Conservation (phyloP, 1,139 yeast species). For the Taphrina communis region DNA sequence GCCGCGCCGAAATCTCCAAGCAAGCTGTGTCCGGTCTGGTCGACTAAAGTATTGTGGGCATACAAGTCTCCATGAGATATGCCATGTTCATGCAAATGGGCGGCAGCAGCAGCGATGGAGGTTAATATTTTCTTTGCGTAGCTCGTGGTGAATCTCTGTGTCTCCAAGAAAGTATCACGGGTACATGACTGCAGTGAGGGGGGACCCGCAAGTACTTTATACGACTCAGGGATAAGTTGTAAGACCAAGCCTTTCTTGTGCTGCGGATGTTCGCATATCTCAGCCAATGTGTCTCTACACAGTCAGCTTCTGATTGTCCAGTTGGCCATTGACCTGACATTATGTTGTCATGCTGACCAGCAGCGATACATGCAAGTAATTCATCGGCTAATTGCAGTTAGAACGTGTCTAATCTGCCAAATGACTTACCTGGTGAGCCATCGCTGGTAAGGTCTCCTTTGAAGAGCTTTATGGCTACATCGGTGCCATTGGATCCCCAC, state of each 20-base stretch:
- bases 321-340: constrained; percentile 3
- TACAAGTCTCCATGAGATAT: constrained; percentile 32
- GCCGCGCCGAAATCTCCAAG: constrained; percentile 39
- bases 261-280: constrained; percentile 4
- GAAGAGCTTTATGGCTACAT: constrained; percentile 34
- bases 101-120: constrained; percentile 30
- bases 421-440: constrained; percentile 21
- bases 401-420: background rate
- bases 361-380: constrained; percentile 28
- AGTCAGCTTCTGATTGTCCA: background rate
- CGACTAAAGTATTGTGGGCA: constrained; percentile 31
- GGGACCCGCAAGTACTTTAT: constrained; percentile 20
- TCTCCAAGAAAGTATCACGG: constrained; percentile 6
- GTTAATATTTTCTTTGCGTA: background rate
- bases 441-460: constrained; percentile 33
- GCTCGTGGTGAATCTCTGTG: background rate
- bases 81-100: constrained; percentile 17
- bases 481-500: background rate
- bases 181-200: constrained; percentile 29
- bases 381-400: constrained; percentile 16
- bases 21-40: constrained; percentile 20
- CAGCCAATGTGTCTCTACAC: constrained; percentile 19
- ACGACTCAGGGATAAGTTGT: constrained; percentile 22
- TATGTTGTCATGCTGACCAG: constrained; percentile 29
- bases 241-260: constrained; percentile 16